Conservation (phyloP, 805 yeast genomes). For the Cyberlindnera nakhonratchasimensis region DNA sequence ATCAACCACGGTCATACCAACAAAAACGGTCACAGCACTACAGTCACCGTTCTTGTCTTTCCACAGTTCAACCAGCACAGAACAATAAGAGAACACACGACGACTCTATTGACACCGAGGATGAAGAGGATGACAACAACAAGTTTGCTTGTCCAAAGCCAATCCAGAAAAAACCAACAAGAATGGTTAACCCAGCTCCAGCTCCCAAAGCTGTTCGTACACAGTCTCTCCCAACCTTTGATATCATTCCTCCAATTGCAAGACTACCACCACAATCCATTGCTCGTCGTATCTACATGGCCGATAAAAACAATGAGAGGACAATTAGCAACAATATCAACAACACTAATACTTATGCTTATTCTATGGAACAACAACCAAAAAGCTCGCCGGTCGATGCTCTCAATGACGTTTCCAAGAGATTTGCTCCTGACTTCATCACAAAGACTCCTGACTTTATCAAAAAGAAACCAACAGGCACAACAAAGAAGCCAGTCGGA, state of each 20-base stretch:
- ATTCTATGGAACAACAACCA: conserved; percentile 9
- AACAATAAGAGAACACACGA: conserved; percentile 17
- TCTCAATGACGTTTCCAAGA: conserved; percentile 21
- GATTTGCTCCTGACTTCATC: conserved; percentile 29
- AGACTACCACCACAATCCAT: conserved; percentile 28
- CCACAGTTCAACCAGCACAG: conserved; percentile 4
- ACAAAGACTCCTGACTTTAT: conserved; percentile 12
- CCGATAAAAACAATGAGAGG: conserved; percentile 23
- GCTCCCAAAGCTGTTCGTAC: conserved; percentile 47
- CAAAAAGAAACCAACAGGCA: neutral
- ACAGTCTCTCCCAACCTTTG: conserved; percentile 38
- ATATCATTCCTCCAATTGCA: conserved; percentile 20
- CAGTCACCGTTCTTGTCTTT: conserved; percentile 10
- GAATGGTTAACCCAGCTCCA: conserved; percentile 40
- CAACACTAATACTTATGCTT: neutral
- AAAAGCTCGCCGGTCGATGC: conserved; percentile 11
- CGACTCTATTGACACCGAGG: conserved; percentile 21
- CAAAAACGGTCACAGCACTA: conserved; percentile 6
- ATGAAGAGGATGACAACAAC: conserved; percentile 18
- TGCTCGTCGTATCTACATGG: conserved; percentile 28
- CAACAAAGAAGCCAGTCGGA: neutral
- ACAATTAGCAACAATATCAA: neutral
- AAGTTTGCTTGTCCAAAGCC: conserved; percentile 19
- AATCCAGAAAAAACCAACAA: conserved; percentile 16
- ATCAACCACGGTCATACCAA: conserved; percentile 1